A percentile compares a stretch with the other conserved stretches of the same genome.
Evolutionary conservation across 2,329 filamentous ascomycete genomes (phyloP).

Genomic region (Arthroderma uncinatum): DNA sequence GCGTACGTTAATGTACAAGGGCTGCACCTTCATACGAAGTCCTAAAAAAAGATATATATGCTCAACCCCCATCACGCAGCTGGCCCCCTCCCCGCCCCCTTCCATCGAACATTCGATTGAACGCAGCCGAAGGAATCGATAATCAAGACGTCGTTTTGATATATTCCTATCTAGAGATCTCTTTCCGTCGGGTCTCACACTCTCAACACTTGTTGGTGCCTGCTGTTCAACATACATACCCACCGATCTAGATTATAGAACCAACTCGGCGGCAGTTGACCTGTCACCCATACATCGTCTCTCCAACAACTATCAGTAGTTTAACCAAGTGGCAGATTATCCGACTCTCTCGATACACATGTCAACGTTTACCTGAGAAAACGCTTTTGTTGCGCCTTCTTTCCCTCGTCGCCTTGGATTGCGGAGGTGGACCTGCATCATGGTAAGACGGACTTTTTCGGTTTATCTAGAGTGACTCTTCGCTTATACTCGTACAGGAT

Average conservation of each 20-base stretch:
- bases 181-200: not conserved
- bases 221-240: slow-evolving; percentile 3
- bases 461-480: not conserved
- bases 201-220: not conserved
- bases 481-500: slow-evolving; percentile 9
- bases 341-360: not conserved
- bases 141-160: not conserved
- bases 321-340: not conserved
- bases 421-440: slow-evolving; percentile 3
- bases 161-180: slow-evolving; percentile 1
- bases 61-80: slow-evolving; percentile 2
- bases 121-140: not conserved
- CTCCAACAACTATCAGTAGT: not conserved
- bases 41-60: slow-evolving; percentile 8
- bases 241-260: not conserved
- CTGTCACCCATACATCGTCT: not conserved
- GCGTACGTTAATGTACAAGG: slow-evolving; percentile 1
- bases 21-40: slow-evolving; percentile 2
- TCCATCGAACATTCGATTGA: slow-evolving; percentile 6
- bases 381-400: not conserved
- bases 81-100: slow-evolving; percentile 6
- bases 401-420: not conserved
- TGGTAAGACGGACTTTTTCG: slow-evolving; percentile 6
- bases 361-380: not conserved
- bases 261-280: not conserved